phyloP scores from a whole-genome alignment of 176 grass and related monocot genomes.

The Carex parvula region DNA sequence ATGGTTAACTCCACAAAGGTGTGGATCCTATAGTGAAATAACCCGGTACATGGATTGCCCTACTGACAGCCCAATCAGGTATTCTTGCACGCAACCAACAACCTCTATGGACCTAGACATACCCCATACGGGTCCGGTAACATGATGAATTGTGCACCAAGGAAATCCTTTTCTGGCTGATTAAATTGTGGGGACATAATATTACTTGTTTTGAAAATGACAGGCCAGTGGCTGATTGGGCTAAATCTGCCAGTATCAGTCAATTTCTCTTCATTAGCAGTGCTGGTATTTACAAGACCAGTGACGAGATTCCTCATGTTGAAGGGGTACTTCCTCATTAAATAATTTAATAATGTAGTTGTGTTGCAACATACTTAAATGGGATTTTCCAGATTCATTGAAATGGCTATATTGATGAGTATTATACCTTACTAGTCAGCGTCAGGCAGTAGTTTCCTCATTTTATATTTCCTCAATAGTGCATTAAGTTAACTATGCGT shows the following conservation, averaged over 20 bases:
- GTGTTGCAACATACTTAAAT: background rate
- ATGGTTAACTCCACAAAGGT: background rate
- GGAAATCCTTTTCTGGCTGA: background rate
- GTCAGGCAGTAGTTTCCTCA: background rate
- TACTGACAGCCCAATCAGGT: background rate
- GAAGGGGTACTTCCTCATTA: slow-evolving; percentile 54
- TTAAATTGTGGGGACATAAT: background rate
- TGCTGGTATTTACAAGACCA: slow-evolving; percentile 73
- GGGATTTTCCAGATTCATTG: background rate
- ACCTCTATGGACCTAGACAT: background rate
- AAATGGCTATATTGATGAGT: background rate
- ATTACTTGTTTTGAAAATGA: slow-evolving; percentile 9
- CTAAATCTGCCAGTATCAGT: slow-evolving; percentile 48
- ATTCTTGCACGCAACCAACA: background rate
- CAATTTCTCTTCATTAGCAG: slow-evolving; percentile 94
- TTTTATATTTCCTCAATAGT: background rate
- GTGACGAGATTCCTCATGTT: slow-evolving; percentile 64
- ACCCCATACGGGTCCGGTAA: background rate
- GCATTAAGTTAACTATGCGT: background rate
- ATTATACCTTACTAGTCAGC: background rate
- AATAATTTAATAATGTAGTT: background rate
- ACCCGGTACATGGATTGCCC: background rate
- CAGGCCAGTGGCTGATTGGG: slow-evolving; percentile 91
- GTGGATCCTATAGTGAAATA: background rate
- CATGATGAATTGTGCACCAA: background rate